A percentile compares a stretch with the other conserved stretches of the same genome.
These are phyloP conservation scores for Schizophyllum amplum DNA, from an alignment of 1,284 basidiomycete genomes.

Conservation along the genomic window DNA sequence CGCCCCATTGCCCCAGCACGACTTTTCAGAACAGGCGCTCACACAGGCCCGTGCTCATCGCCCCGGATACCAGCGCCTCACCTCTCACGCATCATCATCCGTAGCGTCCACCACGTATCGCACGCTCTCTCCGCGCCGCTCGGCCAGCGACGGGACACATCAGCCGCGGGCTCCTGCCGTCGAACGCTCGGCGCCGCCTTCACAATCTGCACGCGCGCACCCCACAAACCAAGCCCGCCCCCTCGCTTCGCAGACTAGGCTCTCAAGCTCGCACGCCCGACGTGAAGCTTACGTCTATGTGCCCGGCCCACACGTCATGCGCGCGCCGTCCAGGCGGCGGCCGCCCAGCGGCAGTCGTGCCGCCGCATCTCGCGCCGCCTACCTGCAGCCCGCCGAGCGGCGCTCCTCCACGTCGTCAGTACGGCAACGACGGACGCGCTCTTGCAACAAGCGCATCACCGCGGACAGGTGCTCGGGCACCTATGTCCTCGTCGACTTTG, in stretches of 20 bases:
- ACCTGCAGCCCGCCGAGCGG: not conserved
- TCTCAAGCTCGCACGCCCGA: not conserved
- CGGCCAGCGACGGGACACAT: not conserved
- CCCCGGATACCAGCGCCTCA: not conserved
- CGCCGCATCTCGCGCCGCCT: no score
- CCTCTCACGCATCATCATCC: conserved; percentile 6
- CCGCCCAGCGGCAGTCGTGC: not conserved
- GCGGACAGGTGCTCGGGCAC: not conserved
- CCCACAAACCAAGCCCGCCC: not conserved
- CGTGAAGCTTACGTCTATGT: not conserved
- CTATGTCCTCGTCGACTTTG: not conserved
- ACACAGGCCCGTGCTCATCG: no score
- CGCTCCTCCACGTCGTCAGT: not conserved
- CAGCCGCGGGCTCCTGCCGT: not conserved
- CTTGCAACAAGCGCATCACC: not conserved
- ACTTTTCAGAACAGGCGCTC: no score
- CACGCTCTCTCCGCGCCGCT: no score
- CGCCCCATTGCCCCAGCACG: no score
- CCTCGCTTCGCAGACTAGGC: not conserved
- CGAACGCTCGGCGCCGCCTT: not conserved
- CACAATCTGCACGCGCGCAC: not conserved
- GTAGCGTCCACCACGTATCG: not conserved
- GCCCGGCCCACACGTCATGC: not conserved
- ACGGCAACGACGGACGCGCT: not conserved
- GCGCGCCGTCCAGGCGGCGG: not conserved